A percentile compares a stretch with the other conserved stretches of the same genome.
Conservation (phyloP, 2,329 filamentous ascomycete species). For the Diplodia sapinea region DNA sequence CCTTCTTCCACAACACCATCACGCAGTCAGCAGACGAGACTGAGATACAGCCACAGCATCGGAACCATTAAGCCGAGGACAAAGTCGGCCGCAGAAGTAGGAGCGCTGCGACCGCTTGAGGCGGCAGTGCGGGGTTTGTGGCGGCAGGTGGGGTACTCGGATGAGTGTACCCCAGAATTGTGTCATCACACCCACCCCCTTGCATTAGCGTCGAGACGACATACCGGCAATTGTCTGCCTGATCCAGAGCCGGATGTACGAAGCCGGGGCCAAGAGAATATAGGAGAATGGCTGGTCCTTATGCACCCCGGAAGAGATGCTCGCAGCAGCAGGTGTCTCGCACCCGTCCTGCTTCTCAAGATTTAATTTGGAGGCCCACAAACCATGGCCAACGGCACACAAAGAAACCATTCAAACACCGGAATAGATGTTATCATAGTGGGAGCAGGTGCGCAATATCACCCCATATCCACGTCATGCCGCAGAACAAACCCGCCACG, state of each 20-base stretch:
- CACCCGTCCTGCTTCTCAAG: background rate
- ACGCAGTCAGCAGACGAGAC: background rate
- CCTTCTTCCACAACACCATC: background rate
- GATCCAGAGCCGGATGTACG: conserved; percentile 37
- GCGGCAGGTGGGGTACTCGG: conserved; percentile 6
- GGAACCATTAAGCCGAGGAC: background rate
- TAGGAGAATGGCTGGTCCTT: conserved; percentile 32
- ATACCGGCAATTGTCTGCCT: conserved; percentile 23
- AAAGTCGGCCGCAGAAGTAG: background rate
- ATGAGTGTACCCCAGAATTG: conserved; percentile 29
- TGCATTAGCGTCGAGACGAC: conserved; percentile 30
- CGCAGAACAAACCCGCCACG: background rate
- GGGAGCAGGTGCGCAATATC: conserved; percentile 47
- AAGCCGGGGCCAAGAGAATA: conserved; percentile 32
- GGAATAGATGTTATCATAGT: conserved; percentile 62
- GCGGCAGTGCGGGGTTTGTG: conserved; percentile 4
- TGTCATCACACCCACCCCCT: conserved; percentile 19
- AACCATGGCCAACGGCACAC: conserved; percentile 32
- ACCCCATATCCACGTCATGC: background rate
- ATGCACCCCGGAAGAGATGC: background rate
- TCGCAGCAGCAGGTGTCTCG: background rate
- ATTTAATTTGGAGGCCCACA: background rate
- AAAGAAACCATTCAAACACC: conserved; percentile 42
- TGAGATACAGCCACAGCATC: background rate
- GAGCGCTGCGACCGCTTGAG: background rate